A percentile compares a stretch with the other conserved stretches of the same genome.
These are phyloP conservation scores for Curvularia eragrostidis DNA, from an alignment of 2,329 filamentous ascomycete genomes.

Conservation along the genomic window DNA sequence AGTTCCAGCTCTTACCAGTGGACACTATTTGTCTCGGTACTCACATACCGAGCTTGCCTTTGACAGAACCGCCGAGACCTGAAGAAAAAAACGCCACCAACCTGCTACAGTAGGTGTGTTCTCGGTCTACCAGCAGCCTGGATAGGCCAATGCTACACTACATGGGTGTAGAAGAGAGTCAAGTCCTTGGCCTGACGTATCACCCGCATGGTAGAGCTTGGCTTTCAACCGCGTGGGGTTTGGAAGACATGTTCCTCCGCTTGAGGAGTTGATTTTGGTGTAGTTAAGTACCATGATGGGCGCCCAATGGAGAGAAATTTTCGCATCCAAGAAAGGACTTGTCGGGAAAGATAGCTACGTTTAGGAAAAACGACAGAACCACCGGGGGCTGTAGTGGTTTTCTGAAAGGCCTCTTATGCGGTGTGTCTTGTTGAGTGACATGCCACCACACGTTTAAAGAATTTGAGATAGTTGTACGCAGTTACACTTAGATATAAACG, in stretches of 20 bases:
- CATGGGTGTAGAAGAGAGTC: slow-evolving; percentile 12
- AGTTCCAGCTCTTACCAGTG: not conserved
- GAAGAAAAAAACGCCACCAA: slow-evolving; percentile 24
- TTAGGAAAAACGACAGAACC: slow-evolving; percentile 18
- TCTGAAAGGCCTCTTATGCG: slow-evolving; percentile 10
- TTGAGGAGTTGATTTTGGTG: slow-evolving; percentile 3
- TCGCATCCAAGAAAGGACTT: slow-evolving; percentile 20
- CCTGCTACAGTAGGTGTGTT: slow-evolving; percentile 12
- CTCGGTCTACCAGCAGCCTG: slow-evolving; percentile 5
- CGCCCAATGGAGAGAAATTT: slow-evolving; percentile 28
- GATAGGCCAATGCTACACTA: slow-evolving; percentile 19
- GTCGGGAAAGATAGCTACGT: slow-evolving; percentile 22
- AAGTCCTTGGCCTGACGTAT: slow-evolving; percentile 28
- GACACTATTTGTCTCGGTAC: slow-evolving; percentile 21
- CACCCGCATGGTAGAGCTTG: slow-evolving; percentile 25
- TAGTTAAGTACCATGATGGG: slow-evolving; percentile 42
- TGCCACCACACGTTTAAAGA: not conserved
- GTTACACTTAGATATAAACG: not conserved
- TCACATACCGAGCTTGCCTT: slow-evolving; percentile 25
- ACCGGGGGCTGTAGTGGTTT: slow-evolving; percentile 5
- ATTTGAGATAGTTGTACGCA: not conserved
- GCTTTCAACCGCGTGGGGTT: slow-evolving; percentile 14
- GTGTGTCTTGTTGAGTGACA: slow-evolving; percentile 17
- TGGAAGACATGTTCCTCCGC: slow-evolving; percentile 19
- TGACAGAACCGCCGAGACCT: slow-evolving; percentile 18